Percentiles rank a stretch among this genome's conserved stretches.
Evolutionary conservation across 257 asterid genomes (phyloP).

Genomic region (Solanum sejunctum): DNA sequence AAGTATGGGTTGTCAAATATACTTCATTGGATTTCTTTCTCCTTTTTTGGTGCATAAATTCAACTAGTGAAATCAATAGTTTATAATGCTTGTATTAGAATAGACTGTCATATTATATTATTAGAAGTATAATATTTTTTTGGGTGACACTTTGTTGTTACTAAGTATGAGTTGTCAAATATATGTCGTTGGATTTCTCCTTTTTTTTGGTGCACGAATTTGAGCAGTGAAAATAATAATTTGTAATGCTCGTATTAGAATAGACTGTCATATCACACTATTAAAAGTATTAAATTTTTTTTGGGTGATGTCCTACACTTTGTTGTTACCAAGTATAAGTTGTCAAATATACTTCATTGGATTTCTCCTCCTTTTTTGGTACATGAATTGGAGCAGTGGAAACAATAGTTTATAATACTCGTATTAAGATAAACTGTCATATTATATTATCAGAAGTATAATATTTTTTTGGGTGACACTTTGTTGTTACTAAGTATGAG

Average conservation of each 20-base stretch:
- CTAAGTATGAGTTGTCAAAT: too few species aligned
- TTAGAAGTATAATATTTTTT: too few species aligned
- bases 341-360: not conserved
- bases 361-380: not conserved
- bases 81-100: accelerated
- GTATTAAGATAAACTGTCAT: not conserved
- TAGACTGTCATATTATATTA: not conserved
- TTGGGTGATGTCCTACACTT: not conserved
- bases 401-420: accelerated
- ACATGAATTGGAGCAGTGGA: not conserved
- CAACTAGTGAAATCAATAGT: not conserved
- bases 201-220: not conserved
- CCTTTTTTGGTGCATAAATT: not conserved
- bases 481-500: too few species aligned
- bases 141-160: too few species aligned
- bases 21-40: not conserved
- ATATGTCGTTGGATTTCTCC: not conserved
- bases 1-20: not conserved
- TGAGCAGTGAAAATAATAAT: not conserved
- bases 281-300: not conserved
- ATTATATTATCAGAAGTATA: not conserved
- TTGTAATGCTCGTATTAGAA: accelerated
- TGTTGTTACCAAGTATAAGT: not conserved
- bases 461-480: too few species aligned
- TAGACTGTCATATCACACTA: not conserved